Conservation (phyloP, 2,329 filamentous ascomycete species). For the Aspergillus costaricaensis region DNA sequence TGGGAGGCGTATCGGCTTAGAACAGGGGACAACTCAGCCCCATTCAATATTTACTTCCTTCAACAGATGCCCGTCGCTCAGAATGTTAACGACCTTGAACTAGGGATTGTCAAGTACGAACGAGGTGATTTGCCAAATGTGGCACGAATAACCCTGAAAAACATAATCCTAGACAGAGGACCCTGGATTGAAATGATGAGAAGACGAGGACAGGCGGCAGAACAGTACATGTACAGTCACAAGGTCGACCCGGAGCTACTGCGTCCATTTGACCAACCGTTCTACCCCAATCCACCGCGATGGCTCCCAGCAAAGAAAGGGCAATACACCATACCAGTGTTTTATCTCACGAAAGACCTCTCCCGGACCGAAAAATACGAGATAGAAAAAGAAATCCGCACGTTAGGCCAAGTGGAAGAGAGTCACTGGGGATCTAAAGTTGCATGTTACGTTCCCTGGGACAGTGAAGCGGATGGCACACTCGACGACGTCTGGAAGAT, state of each 20-base stretch:
- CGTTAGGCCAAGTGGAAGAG: neutral
- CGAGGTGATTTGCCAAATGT: neutral
- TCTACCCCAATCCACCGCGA: neutral
- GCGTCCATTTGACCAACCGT: neutral
- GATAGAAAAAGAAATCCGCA: neutral
- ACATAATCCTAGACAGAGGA: neutral
- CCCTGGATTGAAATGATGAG: neutral
- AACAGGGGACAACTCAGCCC: too few relatives aligned
- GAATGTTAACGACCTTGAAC: neutral
- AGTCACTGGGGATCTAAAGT: neutral
- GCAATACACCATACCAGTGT: neutral
- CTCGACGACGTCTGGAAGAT: conserved; percentile 7
- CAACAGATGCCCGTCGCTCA: neutral
- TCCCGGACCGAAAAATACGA: neutral
- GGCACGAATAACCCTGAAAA: neutral
- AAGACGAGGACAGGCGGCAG: too few relatives aligned
- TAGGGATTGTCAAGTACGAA: neutral
- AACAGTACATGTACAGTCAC: neutral
- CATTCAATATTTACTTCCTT: neutral
- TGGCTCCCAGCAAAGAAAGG: neutral
- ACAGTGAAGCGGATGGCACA: neutral
- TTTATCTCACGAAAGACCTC: neutral
- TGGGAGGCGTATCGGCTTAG: neutral
- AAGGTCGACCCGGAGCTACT: neutral
- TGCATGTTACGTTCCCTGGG: neutral